Evolutionary conservation across 768 basidiomycete species (phyloP), one percentile per base, ranked within the genome.

Genomic region (Trametes sanguinea): DNA sequence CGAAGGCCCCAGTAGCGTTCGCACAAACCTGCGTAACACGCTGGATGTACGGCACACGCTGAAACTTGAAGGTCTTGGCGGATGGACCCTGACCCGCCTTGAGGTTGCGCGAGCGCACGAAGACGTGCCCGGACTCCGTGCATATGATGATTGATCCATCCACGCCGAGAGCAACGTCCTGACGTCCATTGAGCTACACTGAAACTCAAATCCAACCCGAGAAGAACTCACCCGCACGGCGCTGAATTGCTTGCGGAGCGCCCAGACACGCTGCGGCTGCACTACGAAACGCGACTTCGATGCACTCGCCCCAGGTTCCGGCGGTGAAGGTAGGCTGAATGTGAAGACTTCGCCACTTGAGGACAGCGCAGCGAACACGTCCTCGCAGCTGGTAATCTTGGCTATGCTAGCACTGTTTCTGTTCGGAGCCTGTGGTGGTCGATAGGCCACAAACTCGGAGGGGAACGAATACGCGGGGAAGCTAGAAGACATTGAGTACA

Each of bases 101-200:
- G 17, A 63, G 48, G 44, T 60, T 65, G 30, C 93, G 83, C 17
- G 86, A 81, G 27, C 95, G 89, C 27, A 95, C 81, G 70, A 90
- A 98, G 35, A 96, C 95, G 68, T 98, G 95, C 0, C 96, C 96
- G 4, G 96, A 95, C 64, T 90, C 86, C 1, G 96, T 98, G 75
- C 93, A 97, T 48, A 98, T 82, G 70, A 97, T 88, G 69, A 97
- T 84, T 14, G 89, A 85, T 4, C 95, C 93, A 65, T 97, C 94
- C 1, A 86, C 78, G 17, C 94, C 93, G 13, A 98, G 79, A 0
- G 94, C 94, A 8, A 96, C 90, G 67, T 98, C 96, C 87, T 90
- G 63, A 37, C 6, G 2, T 22, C 10, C 22, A 46, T 0, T 6
- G 45, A 2, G 57, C 44, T n/a, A n/a, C 13, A n/a, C 27, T 22